Base-by-base conservation (phyloP, 305 asterid genomes). In the Stenogyne calaminthoides region DNA sequence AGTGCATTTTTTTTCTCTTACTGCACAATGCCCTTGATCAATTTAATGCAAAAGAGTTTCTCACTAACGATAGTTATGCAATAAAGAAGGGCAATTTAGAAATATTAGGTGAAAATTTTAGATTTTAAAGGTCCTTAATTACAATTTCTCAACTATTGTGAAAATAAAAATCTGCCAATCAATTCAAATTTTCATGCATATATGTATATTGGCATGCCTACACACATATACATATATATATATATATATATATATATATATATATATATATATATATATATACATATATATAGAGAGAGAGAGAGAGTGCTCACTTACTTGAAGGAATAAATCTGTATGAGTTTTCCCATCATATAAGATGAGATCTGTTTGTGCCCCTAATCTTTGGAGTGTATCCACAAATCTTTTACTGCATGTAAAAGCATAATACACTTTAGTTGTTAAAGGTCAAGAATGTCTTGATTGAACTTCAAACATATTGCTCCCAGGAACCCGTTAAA, bases 241-340 rank as follows among this genome's bases (percentile, higher is more conserved):
- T 0, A 46, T 46, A 12, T 1, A 44, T 1, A 14, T 18, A 46
- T 3, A 46, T 7, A 47, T 7, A 10, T 6, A n/a, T 4, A 47
- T n/a, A 4, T 4, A 47, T 5, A 47, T 0, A 37, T 2, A 37
- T 10, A 37, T 7, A 37, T 7, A 39, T 8, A 39, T 39, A 9
- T 9, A 16, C 9, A 9, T 9, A 39, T 1, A 39, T 1, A 32
- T 8, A 40, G 15, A 44, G 69, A 59, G 47, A 37, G 29, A 59
- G 6, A 20, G 55, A 14, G 42, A 80, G 10, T 71, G 64, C 49
- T 49, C 63, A 58, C 87, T 85, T 78, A 92, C 99, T 78, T 95
- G 99, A 73, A 95, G 88, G 85, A 95, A 95, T 70, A 95, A 74
- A 86, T 95, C 99, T 16, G 97, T 91, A 79, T 93, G 99, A 63